phyloP scores from a whole-genome alignment of 768 basidiomycete genomes.

The Candolleomyces eurysporus region DNA sequence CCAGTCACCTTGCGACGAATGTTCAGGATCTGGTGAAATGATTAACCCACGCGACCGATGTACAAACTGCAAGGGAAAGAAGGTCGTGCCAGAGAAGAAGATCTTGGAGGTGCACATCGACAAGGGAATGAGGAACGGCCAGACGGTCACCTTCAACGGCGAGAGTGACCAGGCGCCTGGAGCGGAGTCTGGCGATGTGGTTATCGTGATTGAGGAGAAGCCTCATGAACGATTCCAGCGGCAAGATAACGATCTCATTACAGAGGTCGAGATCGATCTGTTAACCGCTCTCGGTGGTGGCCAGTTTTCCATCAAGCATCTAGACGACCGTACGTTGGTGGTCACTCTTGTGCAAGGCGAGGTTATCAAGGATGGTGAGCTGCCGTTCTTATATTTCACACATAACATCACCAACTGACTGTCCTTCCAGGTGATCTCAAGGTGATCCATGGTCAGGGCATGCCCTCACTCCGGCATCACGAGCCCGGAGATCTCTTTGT shows the following conservation, averaged over 20 bases:
- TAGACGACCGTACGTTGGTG: constrained; percentile 87
- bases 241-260: constrained; percentile 83
- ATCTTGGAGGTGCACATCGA: constrained; percentile 97
- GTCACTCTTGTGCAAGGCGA: constrained; percentile 87
- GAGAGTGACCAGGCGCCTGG: constrained; percentile 93
- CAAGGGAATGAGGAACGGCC: constrained; percentile 95
- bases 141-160: constrained; percentile 84
- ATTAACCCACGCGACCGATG: constrained; percentile 94
- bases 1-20: constrained; percentile 92
- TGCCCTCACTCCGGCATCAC: constrained; percentile 98
- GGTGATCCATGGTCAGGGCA: constrained; percentile 91
- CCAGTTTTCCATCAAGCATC: constrained; percentile 83
- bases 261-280: constrained; percentile 88
- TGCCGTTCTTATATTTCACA: background rate
- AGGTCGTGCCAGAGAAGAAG: constrained; percentile 91
- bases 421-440: constrained; percentile 72
- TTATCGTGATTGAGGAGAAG: constrained; percentile 93
- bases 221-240: constrained; percentile 86
- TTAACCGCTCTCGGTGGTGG: constrained; percentile 94
- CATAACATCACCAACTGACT: constrained; percentile 2
- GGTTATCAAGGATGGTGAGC: constrained; percentile 88
- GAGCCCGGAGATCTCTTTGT: constrained; percentile 93
- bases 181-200: constrained; percentile 88
- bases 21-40: constrained; percentile 89
- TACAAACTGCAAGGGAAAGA: constrained; percentile 92